Evolutionary conservation across 1,139 yeast genomes (phyloP).

Genomic region (Kodamaea arcana): DNA sequence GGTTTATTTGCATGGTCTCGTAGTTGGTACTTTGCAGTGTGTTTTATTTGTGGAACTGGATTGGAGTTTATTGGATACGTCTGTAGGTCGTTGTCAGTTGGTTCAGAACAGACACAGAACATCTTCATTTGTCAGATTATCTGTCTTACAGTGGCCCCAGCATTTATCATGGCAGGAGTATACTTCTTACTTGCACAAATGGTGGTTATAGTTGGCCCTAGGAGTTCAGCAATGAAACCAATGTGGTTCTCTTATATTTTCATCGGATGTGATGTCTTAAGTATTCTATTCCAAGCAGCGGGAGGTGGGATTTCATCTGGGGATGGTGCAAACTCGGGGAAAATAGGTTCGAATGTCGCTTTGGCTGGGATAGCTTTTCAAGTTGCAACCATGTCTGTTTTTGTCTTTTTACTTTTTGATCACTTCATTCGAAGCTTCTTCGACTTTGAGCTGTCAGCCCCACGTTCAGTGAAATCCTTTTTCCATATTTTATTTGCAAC

Average conservation of each 20-base stretch:
- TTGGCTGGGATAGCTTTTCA: conserved; percentile 38
- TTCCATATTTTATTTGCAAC: conserved; percentile 23
- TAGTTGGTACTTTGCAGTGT: conserved; percentile 70
- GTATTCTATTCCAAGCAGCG: conserved; percentile 70
- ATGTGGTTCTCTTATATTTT: conserved; percentile 70
- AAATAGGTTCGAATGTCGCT: conserved; percentile 32
- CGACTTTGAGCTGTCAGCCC: conserved; percentile 4
- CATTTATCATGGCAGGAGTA: conserved; percentile 42
- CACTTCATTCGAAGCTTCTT: conserved; percentile 25
- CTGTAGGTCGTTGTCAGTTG: conserved; percentile 49
- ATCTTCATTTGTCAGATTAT: conserved; percentile 63
- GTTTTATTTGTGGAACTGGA: conserved; percentile 57
- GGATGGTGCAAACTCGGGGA: not conserved
- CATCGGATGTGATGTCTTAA: conserved; percentile 60
- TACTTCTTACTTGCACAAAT: conserved; percentile 56
- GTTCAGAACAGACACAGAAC: conserved; percentile 35
- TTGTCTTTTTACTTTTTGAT: conserved; percentile 23
- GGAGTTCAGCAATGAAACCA: conserved; percentile 56
- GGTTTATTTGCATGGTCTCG: conserved; percentile 33
- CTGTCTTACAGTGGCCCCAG: conserved; percentile 76
- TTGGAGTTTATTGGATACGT: conserved; percentile 70
- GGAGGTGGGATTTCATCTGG: conserved; percentile 59
- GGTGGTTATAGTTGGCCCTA: conserved; percentile 63
- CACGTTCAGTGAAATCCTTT: conserved; percentile 6
- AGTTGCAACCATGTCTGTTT: conserved; percentile 34